Evolutionary conservation across 805 yeast species (phyloP).

Genomic region (Lipomyces sp.): DNA sequence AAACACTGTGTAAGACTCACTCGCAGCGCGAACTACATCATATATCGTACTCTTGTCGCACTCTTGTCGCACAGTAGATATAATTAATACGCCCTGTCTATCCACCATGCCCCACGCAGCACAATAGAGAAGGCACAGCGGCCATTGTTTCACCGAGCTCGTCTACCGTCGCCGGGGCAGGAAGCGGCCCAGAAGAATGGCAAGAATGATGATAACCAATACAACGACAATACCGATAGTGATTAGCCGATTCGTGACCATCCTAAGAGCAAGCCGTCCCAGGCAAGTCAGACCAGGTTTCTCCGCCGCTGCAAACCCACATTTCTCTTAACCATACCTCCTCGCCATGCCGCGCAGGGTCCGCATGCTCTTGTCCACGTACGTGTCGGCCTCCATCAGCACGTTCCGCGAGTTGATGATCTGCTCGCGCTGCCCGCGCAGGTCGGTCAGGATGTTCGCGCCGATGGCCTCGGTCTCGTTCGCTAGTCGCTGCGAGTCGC

Average conservation of each 20-base stretch:
- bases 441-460: constrained; percentile 79
- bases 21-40: no score
- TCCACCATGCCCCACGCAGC: no score
- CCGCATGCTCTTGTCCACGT: constrained; percentile 83
- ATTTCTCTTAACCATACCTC: constrained; percentile 31
- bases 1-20: no score
- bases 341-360: constrained; percentile 90
- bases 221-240: constrained; percentile 25
- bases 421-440: constrained; percentile 92
- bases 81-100: no score
- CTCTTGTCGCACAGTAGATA: no score
- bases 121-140: no score
- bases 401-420: constrained; percentile 72
- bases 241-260: constrained; percentile 25
- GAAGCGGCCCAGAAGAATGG: constrained; percentile 24
- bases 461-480: constrained; percentile 90
- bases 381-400: constrained; percentile 82
- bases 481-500: constrained; percentile 87
- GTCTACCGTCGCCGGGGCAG: constrained; percentile 19
- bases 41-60: no score
- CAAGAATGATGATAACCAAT: constrained; percentile 25
- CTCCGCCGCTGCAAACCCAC: no score
- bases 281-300: no score
- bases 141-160: no score
- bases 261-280: constrained; percentile 1